phyloP scores from a whole-genome alignment of 148 eudicot species.

The Dianthus caryophyllus region DNA sequence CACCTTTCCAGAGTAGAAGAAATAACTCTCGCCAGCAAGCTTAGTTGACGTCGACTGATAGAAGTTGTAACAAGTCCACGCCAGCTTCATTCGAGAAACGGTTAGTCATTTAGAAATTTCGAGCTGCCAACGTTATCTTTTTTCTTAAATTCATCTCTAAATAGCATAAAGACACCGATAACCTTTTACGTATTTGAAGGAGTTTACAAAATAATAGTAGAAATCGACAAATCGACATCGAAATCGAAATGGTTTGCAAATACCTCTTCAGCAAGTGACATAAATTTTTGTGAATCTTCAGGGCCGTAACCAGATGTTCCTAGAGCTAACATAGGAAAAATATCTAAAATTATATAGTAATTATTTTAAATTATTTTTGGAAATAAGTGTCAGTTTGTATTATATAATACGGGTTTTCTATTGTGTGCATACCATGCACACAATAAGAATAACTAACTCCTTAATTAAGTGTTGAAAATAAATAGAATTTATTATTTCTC shows the following conservation, averaged over 20 bases:
- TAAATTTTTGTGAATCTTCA: slow-evolving; percentile 61
- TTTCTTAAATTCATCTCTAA: background rate
- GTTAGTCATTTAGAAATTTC: slow-evolving; percentile 1
- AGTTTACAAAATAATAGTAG: background rate
- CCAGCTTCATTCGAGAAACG: slow-evolving; percentile 46
- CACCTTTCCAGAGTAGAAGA: slow-evolving; percentile 75
- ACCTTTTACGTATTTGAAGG: background rate
- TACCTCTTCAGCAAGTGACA: slow-evolving; percentile 96
- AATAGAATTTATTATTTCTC: no score
- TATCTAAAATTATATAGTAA: no score
- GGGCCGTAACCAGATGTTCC: slow-evolving; percentile 79
- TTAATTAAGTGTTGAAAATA: no score
- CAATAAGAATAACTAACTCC: no score
- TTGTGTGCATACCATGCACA: no score
- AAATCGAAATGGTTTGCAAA: background rate
- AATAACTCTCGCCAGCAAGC: slow-evolving; percentile 96
- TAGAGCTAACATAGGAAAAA: slow-evolving; percentile 93
- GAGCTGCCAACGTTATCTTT: background rate
- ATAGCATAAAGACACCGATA: background rate
- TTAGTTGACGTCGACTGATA: slow-evolving; percentile 96
- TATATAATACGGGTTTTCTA: no score
- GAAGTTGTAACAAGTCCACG: slow-evolving; percentile 99
- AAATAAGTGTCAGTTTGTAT: no score
- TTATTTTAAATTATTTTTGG: no score
- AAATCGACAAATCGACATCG: slow-evolving; percentile 6